A percentile compares a stretch with the other conserved stretches of the same genome.
These are phyloP conservation scores for Starmerella asiatica DNA, from an alignment of 805 yeast genomes.

Conservation along the genomic window DNA sequence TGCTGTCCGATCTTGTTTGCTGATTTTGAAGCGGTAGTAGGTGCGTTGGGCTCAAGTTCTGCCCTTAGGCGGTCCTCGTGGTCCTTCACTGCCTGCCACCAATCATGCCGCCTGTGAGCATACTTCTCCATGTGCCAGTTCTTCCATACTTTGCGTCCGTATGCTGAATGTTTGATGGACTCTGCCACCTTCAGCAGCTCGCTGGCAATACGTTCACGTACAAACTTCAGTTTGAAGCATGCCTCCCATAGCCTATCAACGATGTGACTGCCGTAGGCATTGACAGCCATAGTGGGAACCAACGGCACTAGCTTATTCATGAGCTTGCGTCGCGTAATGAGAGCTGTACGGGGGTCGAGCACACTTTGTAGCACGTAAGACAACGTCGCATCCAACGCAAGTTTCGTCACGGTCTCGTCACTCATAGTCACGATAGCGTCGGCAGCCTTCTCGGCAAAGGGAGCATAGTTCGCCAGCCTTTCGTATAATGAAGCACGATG, in stretches of 20 bases:
- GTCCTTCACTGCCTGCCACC: slow-evolving; percentile 42
- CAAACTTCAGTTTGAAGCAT: slow-evolving; percentile 61
- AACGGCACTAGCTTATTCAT: slow-evolving; percentile 48
- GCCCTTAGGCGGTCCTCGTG: slow-evolving; percentile 23
- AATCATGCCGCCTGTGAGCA: slow-evolving; percentile 58
- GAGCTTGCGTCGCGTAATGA: slow-evolving; percentile 49
- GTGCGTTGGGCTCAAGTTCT: slow-evolving; percentile 6
- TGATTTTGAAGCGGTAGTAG: background rate
- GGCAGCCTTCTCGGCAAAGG: slow-evolving; percentile 34
- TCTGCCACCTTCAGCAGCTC: slow-evolving; percentile 46
- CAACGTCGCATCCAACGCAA: slow-evolving; percentile 82
- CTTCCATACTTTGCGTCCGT: slow-evolving; percentile 88
- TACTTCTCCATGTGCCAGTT: slow-evolving; percentile 85
- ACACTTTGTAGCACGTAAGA: slow-evolving; percentile 74
- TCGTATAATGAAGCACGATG: slow-evolving; percentile 39
- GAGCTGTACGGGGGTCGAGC: slow-evolving; percentile 35
- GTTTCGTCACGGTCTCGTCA: slow-evolving; percentile 46
- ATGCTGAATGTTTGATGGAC: slow-evolving; percentile 66
- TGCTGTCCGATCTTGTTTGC: background rate
- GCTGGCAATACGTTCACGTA: slow-evolving; percentile 73
- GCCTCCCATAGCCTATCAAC: slow-evolving; percentile 76
- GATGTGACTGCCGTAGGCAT: slow-evolving; percentile 83
- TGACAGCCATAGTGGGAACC: slow-evolving; percentile 52
- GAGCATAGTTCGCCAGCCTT: slow-evolving; percentile 56
- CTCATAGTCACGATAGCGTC: slow-evolving; percentile 35